Percentiles rank a stretch among this genome's conserved stretches.
These are phyloP conservation scores for Leptographium procerum DNA, from an alignment of 2,329 filamentous ascomycete species.

Conservation along the genomic window DNA sequence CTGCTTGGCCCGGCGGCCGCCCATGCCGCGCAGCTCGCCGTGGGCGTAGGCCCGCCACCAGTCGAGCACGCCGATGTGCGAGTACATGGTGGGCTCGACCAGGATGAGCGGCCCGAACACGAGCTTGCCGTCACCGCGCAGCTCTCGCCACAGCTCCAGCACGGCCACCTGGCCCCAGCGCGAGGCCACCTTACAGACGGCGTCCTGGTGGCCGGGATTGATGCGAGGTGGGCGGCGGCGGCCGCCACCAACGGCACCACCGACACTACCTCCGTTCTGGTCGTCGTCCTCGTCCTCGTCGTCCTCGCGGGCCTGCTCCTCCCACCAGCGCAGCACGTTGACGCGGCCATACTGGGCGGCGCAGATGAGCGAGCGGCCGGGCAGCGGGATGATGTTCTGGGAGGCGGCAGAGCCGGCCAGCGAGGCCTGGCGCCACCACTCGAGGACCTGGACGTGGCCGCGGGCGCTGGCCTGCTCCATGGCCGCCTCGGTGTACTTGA, in stretches of 20 bases:
- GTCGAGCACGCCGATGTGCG: conserved; percentile 72
- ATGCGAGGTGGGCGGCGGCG: conserved; percentile 22
- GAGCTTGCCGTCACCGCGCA: conserved; percentile 49
- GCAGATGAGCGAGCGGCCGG: conserved; percentile 72
- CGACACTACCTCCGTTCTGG: too few relatives aligned
- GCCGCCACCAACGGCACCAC: too few relatives aligned
- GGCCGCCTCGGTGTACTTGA: conserved; percentile 78
- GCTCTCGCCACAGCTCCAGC: conserved; percentile 68
- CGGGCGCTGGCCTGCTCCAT: conserved; percentile 79
- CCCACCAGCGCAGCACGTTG: conserved; percentile 79
- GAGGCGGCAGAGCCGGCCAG: neutral
- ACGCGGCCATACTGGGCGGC: conserved; percentile 74
- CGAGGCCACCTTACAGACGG: conserved; percentile 72
- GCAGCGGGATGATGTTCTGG: conserved; percentile 53
- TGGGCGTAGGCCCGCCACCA: conserved; percentile 75
- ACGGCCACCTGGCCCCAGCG: conserved; percentile 76
- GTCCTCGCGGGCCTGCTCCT: conserved; percentile 50
- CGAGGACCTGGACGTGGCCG: conserved; percentile 73
- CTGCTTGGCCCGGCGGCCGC: conserved; percentile 47
- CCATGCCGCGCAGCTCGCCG: conserved; percentile 41
- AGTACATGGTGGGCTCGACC: conserved; percentile 77
- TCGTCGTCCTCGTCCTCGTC: neutral
- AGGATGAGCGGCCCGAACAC: conserved; percentile 34
- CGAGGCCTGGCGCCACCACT: conserved; percentile 76
- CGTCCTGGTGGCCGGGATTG: conserved; percentile 67